Evolutionary conservation across 208 protist species (phyloP).

Genomic region (Crithidia fasciculata): DNA sequence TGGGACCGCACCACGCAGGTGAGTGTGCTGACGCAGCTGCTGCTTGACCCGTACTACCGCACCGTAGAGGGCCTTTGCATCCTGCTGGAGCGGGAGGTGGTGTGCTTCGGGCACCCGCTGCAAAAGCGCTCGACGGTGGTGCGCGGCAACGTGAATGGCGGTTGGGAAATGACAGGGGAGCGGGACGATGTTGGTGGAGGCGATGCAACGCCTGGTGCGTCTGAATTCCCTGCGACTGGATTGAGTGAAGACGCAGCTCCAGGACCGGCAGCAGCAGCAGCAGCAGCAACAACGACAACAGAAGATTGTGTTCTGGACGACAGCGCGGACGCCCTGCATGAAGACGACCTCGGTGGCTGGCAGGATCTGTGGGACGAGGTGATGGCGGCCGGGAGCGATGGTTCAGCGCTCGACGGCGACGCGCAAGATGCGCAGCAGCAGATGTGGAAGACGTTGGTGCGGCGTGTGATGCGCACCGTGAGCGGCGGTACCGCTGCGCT

Average conservation of each 20-base stretch:
- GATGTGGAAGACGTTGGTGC: slow-evolving; percentile 4
- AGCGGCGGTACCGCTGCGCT: slow-evolving; percentile 2
- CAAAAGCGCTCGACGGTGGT: slow-evolving; percentile 26
- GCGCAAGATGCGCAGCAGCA: neutral
- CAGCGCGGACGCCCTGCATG: neutral
- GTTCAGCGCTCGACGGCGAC: no score
- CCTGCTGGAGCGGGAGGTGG: slow-evolving; percentile 95
- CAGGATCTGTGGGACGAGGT: neutral
- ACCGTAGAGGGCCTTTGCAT: slow-evolving; percentile 91
- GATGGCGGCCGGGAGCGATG: neutral
- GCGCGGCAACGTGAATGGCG: slow-evolving; percentile 24
- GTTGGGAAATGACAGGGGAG: slow-evolving; percentile 4
- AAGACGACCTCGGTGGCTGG: neutral
- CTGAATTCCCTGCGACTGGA: no score
- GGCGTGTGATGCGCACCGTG: neutral
- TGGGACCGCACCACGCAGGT: slow-evolving; percentile 94
- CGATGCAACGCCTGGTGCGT: no score
- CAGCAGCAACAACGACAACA: neutral
- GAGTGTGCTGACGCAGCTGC: slow-evolving; percentile 71
- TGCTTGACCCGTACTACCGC: slow-evolving; percentile 94
- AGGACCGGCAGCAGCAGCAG: neutral
- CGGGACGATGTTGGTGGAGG: neutral
- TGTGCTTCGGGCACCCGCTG: slow-evolving; percentile 84
- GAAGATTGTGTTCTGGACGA: neutral
- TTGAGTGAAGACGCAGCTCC: neutral